These are phyloP conservation scores for Saksenaea oblongispora DNA, from an alignment of 371 early-diverging fungal genomes.

Conservation along the genomic window DNA sequence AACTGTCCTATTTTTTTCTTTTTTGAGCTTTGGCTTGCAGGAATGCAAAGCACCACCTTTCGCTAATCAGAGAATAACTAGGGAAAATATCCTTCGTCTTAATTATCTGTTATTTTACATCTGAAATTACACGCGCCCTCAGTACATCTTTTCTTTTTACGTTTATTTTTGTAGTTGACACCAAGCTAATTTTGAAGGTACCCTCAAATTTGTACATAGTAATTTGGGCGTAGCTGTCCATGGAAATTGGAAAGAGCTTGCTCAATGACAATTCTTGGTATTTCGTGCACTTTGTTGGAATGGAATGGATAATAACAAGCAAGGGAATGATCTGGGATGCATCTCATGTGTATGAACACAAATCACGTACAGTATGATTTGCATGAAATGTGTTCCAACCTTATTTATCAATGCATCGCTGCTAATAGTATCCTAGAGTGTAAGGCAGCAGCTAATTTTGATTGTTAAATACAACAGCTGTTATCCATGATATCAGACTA, in stretches of 20 bases:
- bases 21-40: constrained; percentile 26
- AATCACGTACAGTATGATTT: too few relatives aligned
- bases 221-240: constrained; percentile 12
- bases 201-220: constrained; percentile 41
- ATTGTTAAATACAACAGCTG: not conserved
- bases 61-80: constrained; percentile 18
- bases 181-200: constrained; percentile 30
- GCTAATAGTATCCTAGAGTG: too few relatives aligned
- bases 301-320: too few relatives aligned
- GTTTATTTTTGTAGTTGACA: constrained; percentile 2
- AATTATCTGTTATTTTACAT: constrained; percentile 17
- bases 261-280: constrained; percentile 31
- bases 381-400: too few relatives aligned
- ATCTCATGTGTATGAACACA: too few relatives aligned
- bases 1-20: not conserved
- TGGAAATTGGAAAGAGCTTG: constrained; percentile 21
- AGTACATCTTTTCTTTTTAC: constrained; percentile 37
- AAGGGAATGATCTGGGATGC: too few relatives aligned
- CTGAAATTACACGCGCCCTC: constrained; percentile 43
- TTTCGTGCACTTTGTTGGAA: constrained; percentile 3
- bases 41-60: constrained; percentile 31
- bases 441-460: constrained; percentile 1
- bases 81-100: not conserved
- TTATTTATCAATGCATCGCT: too few relatives aligned
- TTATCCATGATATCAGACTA: not conserved